Conservation (phyloP, 768 basidiomycete genomes). For the Agaricus blazei region DNA sequence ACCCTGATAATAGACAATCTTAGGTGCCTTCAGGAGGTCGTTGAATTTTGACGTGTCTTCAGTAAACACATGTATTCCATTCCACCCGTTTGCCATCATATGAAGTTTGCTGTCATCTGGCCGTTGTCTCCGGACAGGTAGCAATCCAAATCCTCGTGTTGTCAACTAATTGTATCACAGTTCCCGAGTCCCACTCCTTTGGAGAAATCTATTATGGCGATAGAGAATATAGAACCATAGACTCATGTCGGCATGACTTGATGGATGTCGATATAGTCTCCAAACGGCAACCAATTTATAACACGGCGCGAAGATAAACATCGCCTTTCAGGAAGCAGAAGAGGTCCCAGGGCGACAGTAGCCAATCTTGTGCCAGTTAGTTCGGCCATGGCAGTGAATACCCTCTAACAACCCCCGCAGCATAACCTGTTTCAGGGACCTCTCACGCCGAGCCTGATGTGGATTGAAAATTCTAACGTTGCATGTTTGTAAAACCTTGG, state of each 20-base stretch:
- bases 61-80: neutral
- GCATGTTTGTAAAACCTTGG: neutral
- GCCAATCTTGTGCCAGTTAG: neutral
- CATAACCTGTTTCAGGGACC: neutral
- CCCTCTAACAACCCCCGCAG: neutral
- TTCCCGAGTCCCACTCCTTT: neutral
- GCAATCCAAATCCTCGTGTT: neutral
- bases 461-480: neutral
- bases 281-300: neutral
- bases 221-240: neutral
- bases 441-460: neutral
- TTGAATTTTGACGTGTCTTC: slow-evolving; percentile 32
- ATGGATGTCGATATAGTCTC: neutral
- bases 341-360: neutral
- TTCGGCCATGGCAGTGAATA: neutral
- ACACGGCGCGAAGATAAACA: neutral
- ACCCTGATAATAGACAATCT: slow-evolving; percentile 49
- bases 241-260: neutral
- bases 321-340: neutral
- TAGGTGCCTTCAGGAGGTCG: slow-evolving; percentile 39
- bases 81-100: neutral
- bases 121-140: neutral
- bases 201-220: neutral
- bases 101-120: neutral
- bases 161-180: too few relatives aligned